Evolutionary conservation across 257 asterid genomes (phyloP).

Genomic region (Verbena officinalis): DNA sequence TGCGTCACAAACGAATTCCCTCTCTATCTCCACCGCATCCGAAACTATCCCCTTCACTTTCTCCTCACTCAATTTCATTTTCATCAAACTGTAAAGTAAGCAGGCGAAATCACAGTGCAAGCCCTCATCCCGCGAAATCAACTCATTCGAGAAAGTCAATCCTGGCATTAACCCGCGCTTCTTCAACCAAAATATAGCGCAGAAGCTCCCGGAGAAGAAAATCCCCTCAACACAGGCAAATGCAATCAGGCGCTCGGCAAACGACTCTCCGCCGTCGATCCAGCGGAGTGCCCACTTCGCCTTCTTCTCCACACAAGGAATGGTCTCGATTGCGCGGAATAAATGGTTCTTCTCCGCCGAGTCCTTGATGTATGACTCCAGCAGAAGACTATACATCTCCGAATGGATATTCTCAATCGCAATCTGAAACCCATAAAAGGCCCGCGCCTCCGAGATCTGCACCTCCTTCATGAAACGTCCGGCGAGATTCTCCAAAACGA

Average conservation of each 20-base stretch:
- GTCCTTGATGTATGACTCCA: slow-evolving; percentile 84
- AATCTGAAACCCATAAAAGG: slow-evolving; percentile 90
- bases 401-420: slow-evolving; percentile 96
- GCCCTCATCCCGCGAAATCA: slow-evolving; percentile 89
- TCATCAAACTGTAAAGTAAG: slow-evolving; percentile 64
- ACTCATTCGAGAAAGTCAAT: slow-evolving; percentile 75
- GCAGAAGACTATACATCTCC: slow-evolving; percentile 85
- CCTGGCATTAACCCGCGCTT: slow-evolving; percentile 94
- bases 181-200: slow-evolving; percentile 88
- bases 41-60: slow-evolving; percentile 58
- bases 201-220: slow-evolving; percentile 89
- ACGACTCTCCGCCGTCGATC: slow-evolving; percentile 84
- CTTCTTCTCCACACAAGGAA: slow-evolving; percentile 81
- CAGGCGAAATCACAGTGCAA: slow-evolving; percentile 95
- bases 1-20: slow-evolving; percentile 88
- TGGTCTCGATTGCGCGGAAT: slow-evolving; percentile 77
- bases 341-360: slow-evolving; percentile 58
- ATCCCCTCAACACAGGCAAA: slow-evolving; percentile 95
- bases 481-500: slow-evolving; percentile 91
- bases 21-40: slow-evolving; percentile 78
- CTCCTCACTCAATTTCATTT: slow-evolving; percentile 72
- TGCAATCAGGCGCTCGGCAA: slow-evolving; percentile 79
- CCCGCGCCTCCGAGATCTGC: slow-evolving; percentile 93
- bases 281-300: slow-evolving; percentile 92
- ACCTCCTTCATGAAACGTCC: slow-evolving; percentile 96